These are phyloP conservation scores for Gossypium ekmanianum DNA, from an alignment of 345 rosid genomes.

Conservation along the genomic window DNA sequence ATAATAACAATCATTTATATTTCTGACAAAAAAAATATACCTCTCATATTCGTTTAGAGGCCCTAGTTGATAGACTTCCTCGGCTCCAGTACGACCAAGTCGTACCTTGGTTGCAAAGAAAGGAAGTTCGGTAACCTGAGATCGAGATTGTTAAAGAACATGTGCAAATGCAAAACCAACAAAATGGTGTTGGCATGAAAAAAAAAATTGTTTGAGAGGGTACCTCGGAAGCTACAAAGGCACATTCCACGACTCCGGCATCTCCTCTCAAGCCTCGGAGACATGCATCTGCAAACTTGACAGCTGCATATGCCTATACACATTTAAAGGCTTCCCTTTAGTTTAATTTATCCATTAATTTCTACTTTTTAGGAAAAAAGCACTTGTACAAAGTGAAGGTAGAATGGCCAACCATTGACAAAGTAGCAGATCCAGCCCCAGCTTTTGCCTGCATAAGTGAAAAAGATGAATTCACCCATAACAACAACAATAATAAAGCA, in stretches of 20 bases:
- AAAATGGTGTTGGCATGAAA: neutral
- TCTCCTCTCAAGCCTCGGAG: slow-evolving; percentile 78
- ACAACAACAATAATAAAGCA: neutral
- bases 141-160: neutral
- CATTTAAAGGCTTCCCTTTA: neutral
- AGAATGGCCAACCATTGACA: slow-evolving; percentile 58
- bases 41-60: slow-evolving; percentile 74
- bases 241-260: slow-evolving; percentile 54
- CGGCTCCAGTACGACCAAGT: slow-evolving; percentile 66
- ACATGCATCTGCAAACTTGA: slow-evolving; percentile 79
- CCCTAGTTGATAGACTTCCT: slow-evolving; percentile 63
- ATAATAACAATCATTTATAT: neutral
- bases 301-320: slow-evolving; percentile 75
- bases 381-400: neutral
- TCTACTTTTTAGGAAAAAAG: neutral
- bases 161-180: neutral
- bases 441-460: slow-evolving; percentile 63
- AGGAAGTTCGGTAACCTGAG: slow-evolving; percentile 71
- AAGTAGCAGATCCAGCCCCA: slow-evolving; percentile 80
- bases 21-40: slow-evolving; percentile 15
- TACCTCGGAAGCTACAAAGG: slow-evolving; percentile 63
- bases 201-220: neutral
- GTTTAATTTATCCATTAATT: neutral
- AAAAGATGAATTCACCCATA: neutral
- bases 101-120: slow-evolving; percentile 79